Evolutionary conservation across 306 rosid genomes (phyloP).

Genomic region (Acacia confusa): DNA sequence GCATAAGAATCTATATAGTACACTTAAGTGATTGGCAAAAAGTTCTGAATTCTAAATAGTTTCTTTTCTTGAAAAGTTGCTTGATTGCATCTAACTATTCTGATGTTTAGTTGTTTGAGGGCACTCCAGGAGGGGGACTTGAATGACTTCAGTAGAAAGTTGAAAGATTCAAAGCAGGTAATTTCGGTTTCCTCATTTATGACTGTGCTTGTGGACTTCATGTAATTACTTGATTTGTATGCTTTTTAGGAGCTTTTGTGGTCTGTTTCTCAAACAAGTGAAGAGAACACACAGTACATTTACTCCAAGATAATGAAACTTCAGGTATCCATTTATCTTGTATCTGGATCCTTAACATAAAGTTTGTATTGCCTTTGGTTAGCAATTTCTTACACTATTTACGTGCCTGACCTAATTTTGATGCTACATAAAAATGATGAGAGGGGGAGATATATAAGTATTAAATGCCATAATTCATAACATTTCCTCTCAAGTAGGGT

Average conservation of each 20-base stretch:
- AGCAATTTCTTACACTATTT: neutral
- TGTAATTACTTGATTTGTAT: slow-evolving; percentile 31
- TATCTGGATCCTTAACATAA: slow-evolving; percentile 27
- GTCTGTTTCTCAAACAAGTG: slow-evolving; percentile 88
- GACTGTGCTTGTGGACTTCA: slow-evolving; percentile 16
- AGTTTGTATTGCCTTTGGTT: slow-evolving; percentile 7
- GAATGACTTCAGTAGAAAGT: slow-evolving; percentile 53
- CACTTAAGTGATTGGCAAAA: neutral
- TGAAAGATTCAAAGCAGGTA: slow-evolving; percentile 89
- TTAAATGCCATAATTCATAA: neutral
- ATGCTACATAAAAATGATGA: neutral
- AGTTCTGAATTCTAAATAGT: neutral
- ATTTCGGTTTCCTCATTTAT: slow-evolving; percentile 31
- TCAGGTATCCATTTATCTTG: slow-evolving; percentile 55
- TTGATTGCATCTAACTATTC: slow-evolving; percentile 23
- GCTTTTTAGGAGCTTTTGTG: slow-evolving; percentile 73
- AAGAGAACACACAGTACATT: slow-evolving; percentile 85
- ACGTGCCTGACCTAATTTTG: neutral
- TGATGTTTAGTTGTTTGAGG: slow-evolving; percentile 73
- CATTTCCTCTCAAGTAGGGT: neutral
- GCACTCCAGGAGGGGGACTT: slow-evolving; percentile 83
- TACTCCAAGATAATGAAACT: slow-evolving; percentile 74
- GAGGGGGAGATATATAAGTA: neutral
- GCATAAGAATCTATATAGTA: neutral
- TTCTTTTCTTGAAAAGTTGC: neutral